Evolutionary conservation across 768 basidiomycete species (phyloP).

Genomic region (Pisolithus sp.): DNA sequence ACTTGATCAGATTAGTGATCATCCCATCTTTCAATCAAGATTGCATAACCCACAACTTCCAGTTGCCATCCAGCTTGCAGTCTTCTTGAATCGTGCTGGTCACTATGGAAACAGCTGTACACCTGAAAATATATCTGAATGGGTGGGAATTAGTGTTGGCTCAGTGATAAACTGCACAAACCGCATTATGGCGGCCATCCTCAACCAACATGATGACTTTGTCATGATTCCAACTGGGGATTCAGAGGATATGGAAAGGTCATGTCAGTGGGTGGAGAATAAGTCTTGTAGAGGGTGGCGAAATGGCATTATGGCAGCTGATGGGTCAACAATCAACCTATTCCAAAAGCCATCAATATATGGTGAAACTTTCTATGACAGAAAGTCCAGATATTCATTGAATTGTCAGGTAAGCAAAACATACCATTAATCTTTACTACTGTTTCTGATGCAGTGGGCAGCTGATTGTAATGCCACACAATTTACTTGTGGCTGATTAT

Average conservation of each 20-base stretch:
- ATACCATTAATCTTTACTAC: neutral
- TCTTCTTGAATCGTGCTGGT: constrained; percentile 1
- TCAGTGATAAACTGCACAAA: constrained; percentile 13
- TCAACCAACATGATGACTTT: constrained; percentile 6
- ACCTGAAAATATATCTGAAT: constrained; percentile 4
- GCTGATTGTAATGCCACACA: constrained; percentile 3
- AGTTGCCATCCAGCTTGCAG: constrained; percentile 19
- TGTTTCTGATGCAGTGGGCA: neutral
- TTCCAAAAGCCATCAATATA: constrained; percentile 7
- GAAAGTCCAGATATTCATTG: constrained; percentile 11
- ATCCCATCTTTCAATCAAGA: neutral
- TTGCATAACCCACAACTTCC: constrained; percentile 14
- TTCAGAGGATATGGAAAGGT: constrained; percentile 6
- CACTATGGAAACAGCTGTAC: constrained; percentile 1
- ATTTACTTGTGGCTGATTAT: constrained; percentile 5
- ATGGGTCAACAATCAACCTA: constrained; percentile 26
- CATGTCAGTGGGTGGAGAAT: constrained; percentile 5
- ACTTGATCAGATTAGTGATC: constrained; percentile 1
- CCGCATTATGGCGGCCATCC: constrained; percentile 10
- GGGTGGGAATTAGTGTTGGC: constrained; percentile 9
- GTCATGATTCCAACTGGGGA: constrained; percentile 4
- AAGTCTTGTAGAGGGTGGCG: constrained; percentile 20
- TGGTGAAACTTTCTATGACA: constrained; percentile 9
- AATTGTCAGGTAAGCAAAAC: constrained; percentile 11
- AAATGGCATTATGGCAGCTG: constrained; percentile 31